These are phyloP conservation scores for Diutina sp. DNA, from an alignment of 1,139 yeast genomes.

Conservation along the genomic window DNA sequence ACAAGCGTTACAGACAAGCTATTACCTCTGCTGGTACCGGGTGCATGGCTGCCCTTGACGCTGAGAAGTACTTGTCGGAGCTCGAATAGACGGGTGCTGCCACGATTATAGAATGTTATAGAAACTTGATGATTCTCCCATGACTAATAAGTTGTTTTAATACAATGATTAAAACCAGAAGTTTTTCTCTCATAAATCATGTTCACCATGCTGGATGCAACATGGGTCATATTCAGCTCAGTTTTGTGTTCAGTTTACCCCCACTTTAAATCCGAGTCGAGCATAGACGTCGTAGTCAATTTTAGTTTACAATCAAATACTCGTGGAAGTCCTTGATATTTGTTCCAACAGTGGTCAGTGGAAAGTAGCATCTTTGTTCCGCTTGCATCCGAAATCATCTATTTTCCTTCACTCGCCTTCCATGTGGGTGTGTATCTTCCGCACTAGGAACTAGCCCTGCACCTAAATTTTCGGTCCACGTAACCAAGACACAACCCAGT, in stretches of 20 bases:
- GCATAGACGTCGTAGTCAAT: too few species aligned
- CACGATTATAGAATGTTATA: background rate
- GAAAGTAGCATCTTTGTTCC: too few species aligned
- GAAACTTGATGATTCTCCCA: background rate
- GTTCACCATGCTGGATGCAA: too few species aligned
- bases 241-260: too few species aligned
- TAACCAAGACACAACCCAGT: background rate
- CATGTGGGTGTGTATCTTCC: background rate
- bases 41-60: slow-evolving; percentile 96
- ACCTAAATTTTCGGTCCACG: background rate
- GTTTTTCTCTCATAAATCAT: too few species aligned
- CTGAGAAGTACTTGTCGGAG: slow-evolving; percentile 2
- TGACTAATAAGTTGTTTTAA: background rate
- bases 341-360: too few species aligned
- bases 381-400: background rate
- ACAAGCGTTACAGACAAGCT: slow-evolving; percentile 94
- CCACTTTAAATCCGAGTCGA: too few species aligned
- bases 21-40: slow-evolving; percentile 99
- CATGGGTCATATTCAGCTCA: too few species aligned
- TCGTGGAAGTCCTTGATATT: too few species aligned
- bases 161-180: background rate
- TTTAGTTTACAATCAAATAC: too few species aligned
- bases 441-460: background rate
- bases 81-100: background rate
- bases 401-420: background rate